Percentiles rank a stretch among this genome's conserved stretches.
Evolutionary conservation across 768 basidiomycete genomes (phyloP).

Genomic region (Sporobolomyces roseus): DNA sequence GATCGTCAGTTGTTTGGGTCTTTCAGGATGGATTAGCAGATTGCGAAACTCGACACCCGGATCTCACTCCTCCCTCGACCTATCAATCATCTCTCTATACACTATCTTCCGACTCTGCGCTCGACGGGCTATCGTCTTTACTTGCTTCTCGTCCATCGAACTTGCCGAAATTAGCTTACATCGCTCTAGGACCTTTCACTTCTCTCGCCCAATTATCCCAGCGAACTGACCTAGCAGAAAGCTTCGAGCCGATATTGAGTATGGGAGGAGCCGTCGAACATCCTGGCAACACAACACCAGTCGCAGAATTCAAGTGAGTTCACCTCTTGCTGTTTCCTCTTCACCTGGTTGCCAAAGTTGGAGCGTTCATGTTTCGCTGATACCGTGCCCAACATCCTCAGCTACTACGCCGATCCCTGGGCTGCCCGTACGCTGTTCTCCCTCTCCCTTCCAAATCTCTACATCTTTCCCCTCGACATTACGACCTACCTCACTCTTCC

Average conservation of each 20-base stretch:
- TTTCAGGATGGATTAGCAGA: slow-evolving; percentile 47
- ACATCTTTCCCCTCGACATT: slow-evolving; percentile 71
- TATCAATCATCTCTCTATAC: slow-evolving; percentile 23
- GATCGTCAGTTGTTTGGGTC: not conserved
- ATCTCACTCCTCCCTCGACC: slow-evolving; percentile 33
- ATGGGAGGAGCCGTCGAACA: slow-evolving; percentile 95
- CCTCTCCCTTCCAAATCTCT: slow-evolving; percentile 52
- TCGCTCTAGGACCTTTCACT: slow-evolving; percentile 72
- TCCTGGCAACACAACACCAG: slow-evolving; percentile 75
- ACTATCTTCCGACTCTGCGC: slow-evolving; percentile 21
- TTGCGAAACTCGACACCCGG: slow-evolving; percentile 42
- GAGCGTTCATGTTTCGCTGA: not conserved
- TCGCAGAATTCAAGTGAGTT: slow-evolving; percentile 68
- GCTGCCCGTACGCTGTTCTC: slow-evolving; percentile 69
- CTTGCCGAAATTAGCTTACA: slow-evolving; percentile 65
- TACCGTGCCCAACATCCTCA: not conserved
- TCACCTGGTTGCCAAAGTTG: not conserved
- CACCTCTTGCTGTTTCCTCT: not conserved
- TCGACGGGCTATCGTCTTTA: slow-evolving; percentile 52
- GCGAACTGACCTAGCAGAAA: not conserved
- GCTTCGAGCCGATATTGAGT: slow-evolving; percentile 62
- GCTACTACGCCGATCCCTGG: slow-evolving; percentile 58
- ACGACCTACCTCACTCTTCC: slow-evolving; percentile 75
- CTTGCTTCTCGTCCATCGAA: slow-evolving; percentile 56
- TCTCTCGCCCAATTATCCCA: slow-evolving; percentile 58